Conservation (phyloP, 1,139 yeast genomes). For the Scheffersomyces cryptocercus region DNA sequence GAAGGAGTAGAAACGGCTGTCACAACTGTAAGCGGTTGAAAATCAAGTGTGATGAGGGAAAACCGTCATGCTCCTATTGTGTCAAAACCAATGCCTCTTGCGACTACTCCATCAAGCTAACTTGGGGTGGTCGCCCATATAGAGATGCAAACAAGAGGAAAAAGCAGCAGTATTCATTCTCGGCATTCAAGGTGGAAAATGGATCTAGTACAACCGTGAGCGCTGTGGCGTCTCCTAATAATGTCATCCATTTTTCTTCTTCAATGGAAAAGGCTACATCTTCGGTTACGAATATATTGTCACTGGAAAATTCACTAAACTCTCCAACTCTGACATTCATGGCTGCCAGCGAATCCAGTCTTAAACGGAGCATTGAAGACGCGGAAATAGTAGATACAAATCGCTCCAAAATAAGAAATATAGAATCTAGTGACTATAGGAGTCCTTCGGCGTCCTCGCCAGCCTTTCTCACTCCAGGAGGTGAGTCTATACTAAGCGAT, state of each 20-base stretch:
- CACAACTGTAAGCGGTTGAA: slow-evolving; percentile 68
- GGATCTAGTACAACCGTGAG: no score
- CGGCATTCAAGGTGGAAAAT: background rate
- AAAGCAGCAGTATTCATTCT: slow-evolving; percentile 8
- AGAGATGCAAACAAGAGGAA: slow-evolving; percentile 37
- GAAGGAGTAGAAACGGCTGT: slow-evolving; percentile 53
- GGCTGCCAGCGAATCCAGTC: no score
- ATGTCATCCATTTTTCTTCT: no score
- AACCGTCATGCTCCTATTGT: slow-evolving; percentile 68
- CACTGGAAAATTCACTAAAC: no score
- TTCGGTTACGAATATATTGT: no score
- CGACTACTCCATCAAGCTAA: slow-evolving; percentile 64
- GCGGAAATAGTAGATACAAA: no score
- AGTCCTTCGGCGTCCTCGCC: slow-evolving; percentile 7
- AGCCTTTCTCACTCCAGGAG: slow-evolving; percentile 14
- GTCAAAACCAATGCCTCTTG: slow-evolving; percentile 47
- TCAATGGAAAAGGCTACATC: no score
- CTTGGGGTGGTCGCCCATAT: slow-evolving; percentile 81
- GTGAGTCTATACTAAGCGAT: slow-evolving; percentile 12
- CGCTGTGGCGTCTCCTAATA: no score
- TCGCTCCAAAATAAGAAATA: no score
- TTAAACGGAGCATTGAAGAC: no score
- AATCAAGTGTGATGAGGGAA: slow-evolving; percentile 71
- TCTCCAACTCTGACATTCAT: no score
- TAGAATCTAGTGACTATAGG: background rate